Base-by-base conservation (phyloP, 495 filamentous ascomycete genomes). In the Xylaria acuta region DNA sequence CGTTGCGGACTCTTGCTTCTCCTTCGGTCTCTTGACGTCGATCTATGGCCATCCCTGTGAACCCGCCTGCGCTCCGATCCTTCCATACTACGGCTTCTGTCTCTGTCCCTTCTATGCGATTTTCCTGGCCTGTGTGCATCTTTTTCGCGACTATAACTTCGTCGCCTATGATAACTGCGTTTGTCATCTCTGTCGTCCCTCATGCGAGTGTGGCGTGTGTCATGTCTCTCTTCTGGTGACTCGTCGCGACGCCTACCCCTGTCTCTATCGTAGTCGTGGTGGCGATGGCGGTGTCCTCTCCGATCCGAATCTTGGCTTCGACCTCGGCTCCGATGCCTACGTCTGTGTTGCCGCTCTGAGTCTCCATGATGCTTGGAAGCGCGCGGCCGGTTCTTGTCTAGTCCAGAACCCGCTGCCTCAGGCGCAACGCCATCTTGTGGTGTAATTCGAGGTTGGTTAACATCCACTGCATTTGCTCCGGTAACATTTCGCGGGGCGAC, bases 401-500 rank as follows among this genome's bases (percentile, higher is more conserved):
- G 16, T 56, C 27, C 40, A 56, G 64, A 63, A 14, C 22, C 40
- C 59, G 73, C 64, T 64, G 72, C 67, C 72, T 69, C 36, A n/a
- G 70, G 63, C 20, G 53, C 40, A 40, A 36, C 40, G 4, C 30
- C 47, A 20, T 66, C 49, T 73, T 18, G 66, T 36, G 38, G 67
- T 36, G 47, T 47, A 40, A 9, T 59, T 70, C 68, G 59, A 65
- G 43, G 47, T 30, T 75, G 69, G 63, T 51, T 30, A 45, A 86
- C 80, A 64, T 80, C 77, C 12, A 88, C 75, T 1, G 82, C 81
- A 72, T 89, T 89, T 5, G 86, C 85, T 1, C 86, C 86, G 0
- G 84, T 85, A 5, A 75, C 74, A 45, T 84, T 80, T 62, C 86
- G 78, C 30, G 87, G 67, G 62, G 87, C 87, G 5, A 93, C 84